Evolutionary conservation across 2,329 filamentous ascomycete species (phyloP).

Genomic region (Colletotrichum somersetense): DNA sequence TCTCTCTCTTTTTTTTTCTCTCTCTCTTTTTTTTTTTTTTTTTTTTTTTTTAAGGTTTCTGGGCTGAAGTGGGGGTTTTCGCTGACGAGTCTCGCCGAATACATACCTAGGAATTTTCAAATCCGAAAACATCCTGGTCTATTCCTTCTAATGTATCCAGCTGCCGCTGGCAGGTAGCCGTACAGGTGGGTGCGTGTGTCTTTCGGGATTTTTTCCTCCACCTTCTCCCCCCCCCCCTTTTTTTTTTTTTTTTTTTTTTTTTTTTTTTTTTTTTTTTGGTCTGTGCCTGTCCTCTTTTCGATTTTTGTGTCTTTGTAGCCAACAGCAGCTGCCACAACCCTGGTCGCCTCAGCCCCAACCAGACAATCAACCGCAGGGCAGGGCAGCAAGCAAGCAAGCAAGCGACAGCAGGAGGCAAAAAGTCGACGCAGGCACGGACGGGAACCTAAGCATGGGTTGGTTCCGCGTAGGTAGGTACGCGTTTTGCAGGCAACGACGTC

Average conservation of each 20-base stretch:
- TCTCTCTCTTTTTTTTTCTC: not conserved
- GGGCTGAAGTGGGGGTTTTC: slow-evolving; percentile 1
- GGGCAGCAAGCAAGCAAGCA: not conserved
- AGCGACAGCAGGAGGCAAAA: not conserved
- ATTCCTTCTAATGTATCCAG: not conserved
- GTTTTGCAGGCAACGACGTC: slow-evolving; percentile 26
- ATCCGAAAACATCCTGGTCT: slow-evolving; percentile 8
- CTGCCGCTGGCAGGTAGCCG: too few species aligned
- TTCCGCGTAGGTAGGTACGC: not conserved
- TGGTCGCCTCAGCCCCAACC: slow-evolving; percentile 5
- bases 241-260: too few species aligned
- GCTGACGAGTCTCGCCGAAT: not conserved
- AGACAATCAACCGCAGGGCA: not conserved
- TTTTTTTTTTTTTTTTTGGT: not conserved
- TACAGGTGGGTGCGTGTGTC: too few species aligned
- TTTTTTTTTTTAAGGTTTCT: not conserved
- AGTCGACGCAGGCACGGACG: slow-evolving; percentile 33
- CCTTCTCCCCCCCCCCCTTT: too few species aligned
- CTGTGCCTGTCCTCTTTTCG: not conserved
- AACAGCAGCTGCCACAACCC: not conserved
- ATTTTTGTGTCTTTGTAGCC: not conserved
- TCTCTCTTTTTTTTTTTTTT: not conserved
- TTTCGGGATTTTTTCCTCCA: too few species aligned
- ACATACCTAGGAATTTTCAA: not conserved
- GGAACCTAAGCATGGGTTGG: slow-evolving; percentile 14